phyloP scores from a whole-genome alignment of 768 basidiomycete species.

The Amanita pallidorosea region DNA sequence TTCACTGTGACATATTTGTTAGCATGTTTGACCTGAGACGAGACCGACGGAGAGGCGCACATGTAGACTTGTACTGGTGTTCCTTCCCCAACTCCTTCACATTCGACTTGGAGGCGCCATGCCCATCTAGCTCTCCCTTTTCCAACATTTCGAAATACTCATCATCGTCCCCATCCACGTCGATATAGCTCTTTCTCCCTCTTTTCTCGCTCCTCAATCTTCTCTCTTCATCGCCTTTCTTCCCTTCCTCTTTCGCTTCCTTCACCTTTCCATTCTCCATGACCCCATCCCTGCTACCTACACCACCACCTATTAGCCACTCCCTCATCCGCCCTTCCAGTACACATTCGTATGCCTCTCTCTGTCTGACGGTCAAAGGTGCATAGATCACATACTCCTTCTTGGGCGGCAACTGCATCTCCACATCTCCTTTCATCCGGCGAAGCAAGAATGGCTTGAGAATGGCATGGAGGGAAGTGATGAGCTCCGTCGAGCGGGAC shows the following conservation, averaged over 20 bases:
- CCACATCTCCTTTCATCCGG: conserved; percentile 84
- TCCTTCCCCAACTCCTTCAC: conserved; percentile 20
- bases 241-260: conserved; percentile 8
- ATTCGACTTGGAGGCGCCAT: conserved; percentile 11
- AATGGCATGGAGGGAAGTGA: conserved; percentile 77
- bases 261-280: conserved; percentile 9
- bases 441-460: conserved; percentile 93
- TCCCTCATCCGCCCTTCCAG: conserved; percentile 60
- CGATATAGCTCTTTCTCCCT: conserved; percentile 34
- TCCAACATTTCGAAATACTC: conserved; percentile 57
- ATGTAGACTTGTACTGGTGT: conserved; percentile 40
- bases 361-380: conserved; percentile 73
- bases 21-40: neutral
- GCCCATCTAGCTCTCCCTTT: conserved; percentile 29
- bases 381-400: conserved; percentile 94
- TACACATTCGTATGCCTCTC: conserved; percentile 76
- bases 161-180: conserved; percentile 49
- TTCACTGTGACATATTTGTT: conserved; percentile 37
- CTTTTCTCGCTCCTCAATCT: conserved; percentile 20
- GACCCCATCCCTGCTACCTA: conserved; percentile 1
- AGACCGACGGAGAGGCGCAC: conserved; percentile 26
- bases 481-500: conserved; percentile 52
- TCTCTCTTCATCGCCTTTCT: conserved; percentile 13
- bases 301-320: conserved; percentile 38
- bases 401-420: conserved; percentile 71